These are phyloP conservation scores for Reutealis trisperma DNA, from an alignment of 345 rosid species.

Conservation along the genomic window DNA sequence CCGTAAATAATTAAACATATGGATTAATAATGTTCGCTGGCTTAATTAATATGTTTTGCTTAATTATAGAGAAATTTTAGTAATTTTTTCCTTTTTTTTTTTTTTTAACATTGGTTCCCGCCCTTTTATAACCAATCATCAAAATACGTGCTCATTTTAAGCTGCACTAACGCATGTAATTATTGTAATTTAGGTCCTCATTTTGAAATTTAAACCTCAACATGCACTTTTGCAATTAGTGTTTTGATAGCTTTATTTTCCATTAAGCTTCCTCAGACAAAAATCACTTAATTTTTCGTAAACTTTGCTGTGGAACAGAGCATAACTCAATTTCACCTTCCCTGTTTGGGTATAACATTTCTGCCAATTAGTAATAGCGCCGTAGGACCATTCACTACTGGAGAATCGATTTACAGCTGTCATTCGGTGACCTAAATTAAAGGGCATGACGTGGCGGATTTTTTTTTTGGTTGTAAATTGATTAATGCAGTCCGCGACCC, in stretches of 20 bases:
- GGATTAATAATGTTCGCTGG: too few relatives aligned
- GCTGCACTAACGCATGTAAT: not conserved
- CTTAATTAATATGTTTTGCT: not conserved
- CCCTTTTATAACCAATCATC: not conserved
- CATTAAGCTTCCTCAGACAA: too few relatives aligned
- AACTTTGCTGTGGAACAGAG: too few relatives aligned
- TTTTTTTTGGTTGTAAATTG: not conserved
- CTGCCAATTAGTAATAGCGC: not conserved
- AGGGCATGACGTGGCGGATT: slow-evolving; percentile 6
- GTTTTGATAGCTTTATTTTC: too few relatives aligned
- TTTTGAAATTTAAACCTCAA: not conserved
- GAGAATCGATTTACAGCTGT: slow-evolving; percentile 31
- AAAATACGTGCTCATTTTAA: too few relatives aligned
- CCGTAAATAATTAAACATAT: too few relatives aligned
- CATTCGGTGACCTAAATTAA: slow-evolving; percentile 8
- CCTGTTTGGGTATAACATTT: too few relatives aligned
- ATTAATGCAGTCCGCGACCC: slow-evolving; percentile 18
- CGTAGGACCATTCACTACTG: not conserved
- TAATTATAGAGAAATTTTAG: too few relatives aligned
- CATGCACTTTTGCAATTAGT: not conserved
- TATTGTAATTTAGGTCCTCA: not conserved
- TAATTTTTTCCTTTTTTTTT: not conserved
- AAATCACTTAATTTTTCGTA: too few relatives aligned
- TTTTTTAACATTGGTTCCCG: not conserved
- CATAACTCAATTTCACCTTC: too few relatives aligned